phyloP scores from a whole-genome alignment of 495 filamentous ascomycete species.

The Penicillium mononematosum region DNA sequence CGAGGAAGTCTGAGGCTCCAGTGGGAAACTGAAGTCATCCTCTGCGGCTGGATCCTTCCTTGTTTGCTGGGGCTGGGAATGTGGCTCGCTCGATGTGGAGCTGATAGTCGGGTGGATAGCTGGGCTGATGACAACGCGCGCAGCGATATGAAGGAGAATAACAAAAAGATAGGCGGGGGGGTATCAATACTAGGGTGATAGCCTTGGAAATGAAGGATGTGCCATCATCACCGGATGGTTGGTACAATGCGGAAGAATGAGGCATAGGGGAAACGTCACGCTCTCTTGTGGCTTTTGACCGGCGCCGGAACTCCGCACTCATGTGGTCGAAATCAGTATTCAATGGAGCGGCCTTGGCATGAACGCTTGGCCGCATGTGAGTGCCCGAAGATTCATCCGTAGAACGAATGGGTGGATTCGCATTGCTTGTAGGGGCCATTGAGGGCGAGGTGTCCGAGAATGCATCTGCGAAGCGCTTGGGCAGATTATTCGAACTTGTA shows the following conservation, averaged over 20 bases:
- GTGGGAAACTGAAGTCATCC: constrained; percentile 45
- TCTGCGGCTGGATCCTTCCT: constrained; percentile 15
- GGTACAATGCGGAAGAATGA: constrained; percentile 62
- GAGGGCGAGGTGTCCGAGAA: background rate
- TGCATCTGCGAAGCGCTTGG: background rate
- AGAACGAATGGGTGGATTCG: constrained; percentile 5
- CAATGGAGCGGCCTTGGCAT: constrained; percentile 12
- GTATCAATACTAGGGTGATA: constrained; percentile 68
- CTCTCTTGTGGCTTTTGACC: constrained; percentile 52
- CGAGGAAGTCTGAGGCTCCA: constrained; percentile 37
- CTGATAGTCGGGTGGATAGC: constrained; percentile 21
- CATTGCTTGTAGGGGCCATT: constrained; percentile 1
- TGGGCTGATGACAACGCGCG: constrained; percentile 63
- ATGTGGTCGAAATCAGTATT: constrained; percentile 50
- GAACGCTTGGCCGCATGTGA: background rate
- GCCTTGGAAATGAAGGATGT: constrained; percentile 71
- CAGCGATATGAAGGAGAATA: constrained; percentile 76
- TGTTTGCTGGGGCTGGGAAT: constrained; percentile 3
- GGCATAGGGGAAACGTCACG: constrained; percentile 71
- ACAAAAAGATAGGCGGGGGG: constrained; percentile 73
- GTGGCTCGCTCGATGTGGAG: constrained; percentile 19
- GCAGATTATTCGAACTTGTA: background rate
- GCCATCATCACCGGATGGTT: constrained; percentile 57
- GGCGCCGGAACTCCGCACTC: constrained; percentile 50
- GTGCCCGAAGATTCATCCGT: constrained; percentile 6